Conservation (phyloP, 2,329 filamentous ascomycete genomes). For the Elsinoe perseae region DNA sequence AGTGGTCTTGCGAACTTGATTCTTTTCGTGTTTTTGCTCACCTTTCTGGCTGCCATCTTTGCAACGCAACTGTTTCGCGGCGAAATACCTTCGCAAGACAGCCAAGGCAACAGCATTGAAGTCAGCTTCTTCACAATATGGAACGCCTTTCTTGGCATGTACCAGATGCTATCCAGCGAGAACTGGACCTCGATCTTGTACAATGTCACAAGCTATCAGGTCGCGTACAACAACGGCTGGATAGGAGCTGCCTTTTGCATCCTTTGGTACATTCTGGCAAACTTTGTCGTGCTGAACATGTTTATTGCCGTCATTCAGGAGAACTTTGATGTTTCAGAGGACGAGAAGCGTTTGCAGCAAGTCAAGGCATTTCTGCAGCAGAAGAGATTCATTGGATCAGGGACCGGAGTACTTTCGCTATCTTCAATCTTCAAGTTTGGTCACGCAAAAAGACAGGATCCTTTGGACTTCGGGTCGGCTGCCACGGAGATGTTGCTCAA, state of each 20-base stretch:
- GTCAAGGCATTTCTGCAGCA: constrained; percentile 90
- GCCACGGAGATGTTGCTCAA: constrained; percentile 95
- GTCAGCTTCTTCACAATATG: constrained; percentile 85
- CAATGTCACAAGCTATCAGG: constrained; percentile 63
- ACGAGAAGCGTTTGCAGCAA: constrained; percentile 94
- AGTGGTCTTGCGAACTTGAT: constrained; percentile 90
- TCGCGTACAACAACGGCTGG: constrained; percentile 67
- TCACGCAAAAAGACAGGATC: constrained; percentile 62
- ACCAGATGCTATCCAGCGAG: constrained; percentile 90
- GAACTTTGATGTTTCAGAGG: constrained; percentile 97
- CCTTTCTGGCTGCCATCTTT: constrained; percentile 87
- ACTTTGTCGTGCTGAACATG: constrained; percentile 95
- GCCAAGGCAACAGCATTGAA: constrained; percentile 53
- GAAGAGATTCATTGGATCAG: constrained; percentile 65
- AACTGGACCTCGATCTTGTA: constrained; percentile 91
- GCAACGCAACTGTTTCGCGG: constrained; percentile 88
- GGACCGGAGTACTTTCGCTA: constrained; percentile 64
- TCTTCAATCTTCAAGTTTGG: constrained; percentile 56
- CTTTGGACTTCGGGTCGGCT: constrained; percentile 82
- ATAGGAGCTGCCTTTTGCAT: constrained; percentile 86
- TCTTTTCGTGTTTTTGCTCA: constrained; percentile 92
- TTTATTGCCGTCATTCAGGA: constrained; percentile 99
- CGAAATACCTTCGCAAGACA: constrained; percentile 60
- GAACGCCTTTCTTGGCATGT: constrained; percentile 96
- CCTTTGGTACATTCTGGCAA: constrained; percentile 90